Conservation (phyloP, 306 rosid species). For the Trifolium dubium region DNA sequence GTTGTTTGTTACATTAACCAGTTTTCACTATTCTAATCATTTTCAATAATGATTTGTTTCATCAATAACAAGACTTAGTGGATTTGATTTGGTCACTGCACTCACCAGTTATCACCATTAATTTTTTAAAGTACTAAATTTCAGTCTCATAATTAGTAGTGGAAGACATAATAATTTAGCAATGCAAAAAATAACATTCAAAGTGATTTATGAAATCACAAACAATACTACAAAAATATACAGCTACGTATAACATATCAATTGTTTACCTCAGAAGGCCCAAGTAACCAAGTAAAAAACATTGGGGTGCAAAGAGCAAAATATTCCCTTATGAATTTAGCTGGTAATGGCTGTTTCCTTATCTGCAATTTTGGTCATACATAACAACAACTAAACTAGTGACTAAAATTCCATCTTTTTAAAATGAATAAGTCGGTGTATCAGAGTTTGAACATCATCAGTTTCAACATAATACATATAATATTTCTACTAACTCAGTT, state of each 20-base stretch:
- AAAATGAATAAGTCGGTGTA: too few relatives aligned
- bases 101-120: constrained; percentile 10
- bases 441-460: too few relatives aligned
- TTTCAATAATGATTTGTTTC: constrained; percentile 24
- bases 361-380: constrained; percentile 55
- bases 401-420: too few relatives aligned
- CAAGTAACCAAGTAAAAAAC: constrained; percentile 90
- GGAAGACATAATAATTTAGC: constrained; percentile 20
- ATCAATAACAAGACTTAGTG: constrained; percentile 30
- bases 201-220: constrained; percentile 5
- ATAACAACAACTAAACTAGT: too few relatives aligned
- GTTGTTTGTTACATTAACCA: neutral
- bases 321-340: constrained; percentile 71
- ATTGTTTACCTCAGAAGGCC: constrained; percentile 76
- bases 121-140: neutral
- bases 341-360: constrained; percentile 62
- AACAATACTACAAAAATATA: neutral
- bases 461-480: too few relatives aligned
- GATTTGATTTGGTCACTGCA: constrained; percentile 30
- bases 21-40: constrained; percentile 2
- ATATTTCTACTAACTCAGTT: too few relatives aligned
- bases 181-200: constrained; percentile 11
- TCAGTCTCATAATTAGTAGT: constrained; percentile 25
- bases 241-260: neutral
- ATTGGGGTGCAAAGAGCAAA: constrained; percentile 76